A percentile compares a stretch with the other conserved stretches of the same genome.
Conservation (phyloP, 169 alveolate species). For the Plasmodium inui region DNA sequence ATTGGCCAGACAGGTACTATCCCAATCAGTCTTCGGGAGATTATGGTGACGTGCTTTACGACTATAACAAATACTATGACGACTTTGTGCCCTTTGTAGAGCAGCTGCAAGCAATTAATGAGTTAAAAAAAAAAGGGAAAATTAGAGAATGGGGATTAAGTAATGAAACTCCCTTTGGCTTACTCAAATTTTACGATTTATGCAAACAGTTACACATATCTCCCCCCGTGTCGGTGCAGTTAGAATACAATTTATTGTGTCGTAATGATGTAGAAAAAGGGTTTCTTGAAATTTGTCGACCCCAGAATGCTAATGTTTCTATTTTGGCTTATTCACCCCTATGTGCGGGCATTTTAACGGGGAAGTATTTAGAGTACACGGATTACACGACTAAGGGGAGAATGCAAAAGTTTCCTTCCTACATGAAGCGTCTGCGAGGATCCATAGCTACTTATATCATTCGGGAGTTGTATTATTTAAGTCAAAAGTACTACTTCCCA, state of each 20-base stretch:
- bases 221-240: slow-evolving; percentile 85
- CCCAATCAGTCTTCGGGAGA: slow-evolving; percentile 87
- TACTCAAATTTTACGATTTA: slow-evolving; percentile 80
- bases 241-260: slow-evolving; percentile 84
- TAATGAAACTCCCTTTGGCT: slow-evolving; percentile 89
- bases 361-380: slow-evolving; percentile 87
- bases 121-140: slow-evolving; percentile 83
- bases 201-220: slow-evolving; percentile 77
- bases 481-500: slow-evolving; percentile 82
- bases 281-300: slow-evolving; percentile 86
- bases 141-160: slow-evolving; percentile 90
- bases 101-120: slow-evolving; percentile 84
- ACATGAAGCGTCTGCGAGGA: slow-evolving; percentile 88
- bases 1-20: slow-evolving; percentile 90
- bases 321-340: slow-evolving; percentile 86
- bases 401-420: slow-evolving; percentile 87
- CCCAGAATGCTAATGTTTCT: slow-evolving; percentile 85
- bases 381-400: slow-evolving; percentile 88
- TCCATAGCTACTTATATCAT: slow-evolving; percentile 89
- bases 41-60: slow-evolving; percentile 82
- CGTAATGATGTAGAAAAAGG: slow-evolving; percentile 90
- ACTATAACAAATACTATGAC: slow-evolving; percentile 59
- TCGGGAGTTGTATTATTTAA: slow-evolving; percentile 83
- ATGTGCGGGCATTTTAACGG: slow-evolving; percentile 89
- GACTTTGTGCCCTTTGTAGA: slow-evolving; percentile 82